Base-by-base conservation (phyloP, 1,139 yeast genomes). In the Candida buenavistaensis region DNA sequence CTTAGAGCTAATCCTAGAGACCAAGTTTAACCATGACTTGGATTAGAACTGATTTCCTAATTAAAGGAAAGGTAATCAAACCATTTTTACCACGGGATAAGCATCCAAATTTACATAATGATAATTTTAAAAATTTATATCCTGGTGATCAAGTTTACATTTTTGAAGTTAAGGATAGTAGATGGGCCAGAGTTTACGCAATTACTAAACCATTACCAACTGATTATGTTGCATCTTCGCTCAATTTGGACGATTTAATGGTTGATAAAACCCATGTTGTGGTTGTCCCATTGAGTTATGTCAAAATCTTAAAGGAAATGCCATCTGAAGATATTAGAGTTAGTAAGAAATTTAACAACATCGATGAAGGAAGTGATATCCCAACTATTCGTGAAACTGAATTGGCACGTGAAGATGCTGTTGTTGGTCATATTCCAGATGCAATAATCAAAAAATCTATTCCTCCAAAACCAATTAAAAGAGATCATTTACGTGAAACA, bases 101-200 rank as follows among this genome's bases (percentile, higher is more conserved):
- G 38, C 69, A 65, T 44, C 74, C 75, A 9, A 59, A 60, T 23
- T 56, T 69, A 38, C 54, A 48, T 37, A 67, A 66, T 44, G 63
- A 54, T 3, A 54, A 57, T 46, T 75, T 74, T 57, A 65, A 64
- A 43, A 78, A 82, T 49, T 57, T 87, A 36, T 82, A 80, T 51
- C 82, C 88, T 14, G 96, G 96, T 23, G 95, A 88, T 54, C 86
- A 82, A 44, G 80, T 86, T 20, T 86, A 75, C 55, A 66, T 86
- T 23, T 85, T 88, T 52, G 96, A 88, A 56, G 68, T 80, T 20
- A 75, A 75, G 45, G 66, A 65, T 29, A 68, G 69, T 11, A 75
- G 75, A 41, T 87, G 96, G 96, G 89, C 82, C 23, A 72, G 96
- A 50, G 96, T 90, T 13, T 86, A 87, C 55, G 70, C 77, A 4